Conservation (phyloP, 202 grass and related monocot species). For the Brachypodium distachyon region DNA sequence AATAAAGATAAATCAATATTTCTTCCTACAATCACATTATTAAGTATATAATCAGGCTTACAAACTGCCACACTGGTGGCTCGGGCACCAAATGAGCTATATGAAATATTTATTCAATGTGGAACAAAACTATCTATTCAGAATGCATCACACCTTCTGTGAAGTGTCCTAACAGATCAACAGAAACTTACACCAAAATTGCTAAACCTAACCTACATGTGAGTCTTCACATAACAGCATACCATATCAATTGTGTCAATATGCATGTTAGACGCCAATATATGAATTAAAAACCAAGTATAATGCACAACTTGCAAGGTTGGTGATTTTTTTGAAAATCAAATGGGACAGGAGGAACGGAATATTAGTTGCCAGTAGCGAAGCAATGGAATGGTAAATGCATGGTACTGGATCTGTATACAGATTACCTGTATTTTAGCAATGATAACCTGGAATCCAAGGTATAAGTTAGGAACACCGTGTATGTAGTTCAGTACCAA, state of each 20-base stretch:
- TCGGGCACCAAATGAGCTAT: background rate
- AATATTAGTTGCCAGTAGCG: background rate
- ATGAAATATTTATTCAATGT: background rate
- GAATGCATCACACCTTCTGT: constrained; percentile 1
- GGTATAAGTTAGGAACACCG: constrained; percentile 4
- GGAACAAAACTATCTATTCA: constrained; percentile 5
- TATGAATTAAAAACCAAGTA: background rate
- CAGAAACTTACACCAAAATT: background rate
- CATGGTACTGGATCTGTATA: background rate
- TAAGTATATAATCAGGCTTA: background rate
- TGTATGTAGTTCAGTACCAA: constrained; percentile 5
- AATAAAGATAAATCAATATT: background rate
- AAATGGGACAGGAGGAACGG: background rate
- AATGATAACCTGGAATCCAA: background rate
- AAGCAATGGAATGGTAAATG: background rate
- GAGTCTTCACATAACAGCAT: background rate
- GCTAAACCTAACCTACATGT: background rate
- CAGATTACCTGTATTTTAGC: background rate
- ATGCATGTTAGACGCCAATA: background rate
- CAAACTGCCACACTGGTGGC: background rate
- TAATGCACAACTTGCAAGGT: background rate
- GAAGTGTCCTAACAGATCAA: background rate
- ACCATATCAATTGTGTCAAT: background rate
- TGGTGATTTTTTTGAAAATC: constrained; percentile 1
- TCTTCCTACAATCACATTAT: background rate